phyloP scores from a whole-genome alignment of 345 rosid species.

The Pugionium dolabratum region DNA sequence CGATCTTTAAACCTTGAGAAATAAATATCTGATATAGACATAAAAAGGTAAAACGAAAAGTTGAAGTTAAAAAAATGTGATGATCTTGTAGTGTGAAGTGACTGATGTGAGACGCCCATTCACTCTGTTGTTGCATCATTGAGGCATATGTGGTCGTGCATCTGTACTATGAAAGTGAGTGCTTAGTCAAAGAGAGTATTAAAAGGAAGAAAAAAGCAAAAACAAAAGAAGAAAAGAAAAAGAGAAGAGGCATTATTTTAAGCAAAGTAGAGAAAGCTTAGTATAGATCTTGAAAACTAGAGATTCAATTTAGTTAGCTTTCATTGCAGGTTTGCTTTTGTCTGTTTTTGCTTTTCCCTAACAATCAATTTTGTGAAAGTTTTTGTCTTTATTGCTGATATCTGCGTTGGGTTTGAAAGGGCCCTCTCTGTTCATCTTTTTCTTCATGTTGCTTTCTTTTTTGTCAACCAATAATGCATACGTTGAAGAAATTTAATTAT shows the following conservation, averaged over 20 bases:
- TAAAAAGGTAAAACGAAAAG: background rate
- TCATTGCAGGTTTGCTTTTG: too few species aligned
- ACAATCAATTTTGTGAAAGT: constrained; percentile 23
- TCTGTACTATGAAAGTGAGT: constrained; percentile 43
- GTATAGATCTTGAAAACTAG: background rate
- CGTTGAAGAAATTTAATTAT: background rate
- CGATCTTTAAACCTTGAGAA: too few species aligned
- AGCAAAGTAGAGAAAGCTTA: constrained; percentile 26
- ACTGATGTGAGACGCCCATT: constrained; percentile 33
- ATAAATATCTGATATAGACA: background rate
- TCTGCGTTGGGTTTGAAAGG: constrained; percentile 27
- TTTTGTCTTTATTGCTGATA: constrained; percentile 36
- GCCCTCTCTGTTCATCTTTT: constrained; percentile 25
- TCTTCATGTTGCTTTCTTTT: constrained; percentile 29
- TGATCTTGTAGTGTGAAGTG: constrained; percentile 33
- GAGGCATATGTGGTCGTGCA: constrained; percentile 39
- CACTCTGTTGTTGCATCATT: constrained; percentile 28
- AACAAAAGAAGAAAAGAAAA: constrained; percentile 5
- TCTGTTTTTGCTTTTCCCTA: too few species aligned
- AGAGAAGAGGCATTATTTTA: constrained; percentile 17
- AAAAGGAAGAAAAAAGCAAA: background rate
- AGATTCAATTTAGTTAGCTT: constrained; percentile 19
- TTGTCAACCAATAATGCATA: background rate
- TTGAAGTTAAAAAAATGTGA: constrained; percentile 10
- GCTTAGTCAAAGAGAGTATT: constrained; percentile 39